phyloP scores from a whole-genome alignment of 495 filamentous ascomycete genomes.

The Hypoxylon crocopeplum region DNA sequence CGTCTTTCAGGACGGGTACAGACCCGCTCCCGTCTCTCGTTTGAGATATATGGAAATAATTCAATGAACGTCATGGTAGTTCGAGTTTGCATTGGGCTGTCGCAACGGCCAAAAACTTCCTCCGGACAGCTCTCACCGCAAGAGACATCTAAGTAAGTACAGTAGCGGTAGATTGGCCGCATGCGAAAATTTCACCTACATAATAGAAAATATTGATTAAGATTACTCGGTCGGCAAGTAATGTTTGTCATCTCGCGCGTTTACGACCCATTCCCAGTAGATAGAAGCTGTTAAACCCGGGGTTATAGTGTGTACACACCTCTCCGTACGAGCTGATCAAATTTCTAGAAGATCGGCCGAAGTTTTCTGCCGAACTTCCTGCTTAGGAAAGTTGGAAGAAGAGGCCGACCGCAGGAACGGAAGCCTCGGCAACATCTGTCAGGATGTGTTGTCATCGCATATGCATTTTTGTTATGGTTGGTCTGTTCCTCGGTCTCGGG shows the following conservation, averaged over 20 bases:
- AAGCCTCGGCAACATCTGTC: constrained; percentile 26
- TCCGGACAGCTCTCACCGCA: too few relatives aligned
- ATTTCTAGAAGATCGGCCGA: constrained; percentile 35
- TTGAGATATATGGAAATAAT: too few relatives aligned
- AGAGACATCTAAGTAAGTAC: constrained; percentile 1
- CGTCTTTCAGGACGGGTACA: constrained; percentile 6
- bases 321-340: background rate
- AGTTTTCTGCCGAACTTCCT: constrained; percentile 38
- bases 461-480: constrained; percentile 19
- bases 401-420: constrained; percentile 21
- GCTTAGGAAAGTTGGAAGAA: constrained; percentile 25
- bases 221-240: constrained; percentile 3
- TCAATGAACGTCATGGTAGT: too few relatives aligned
- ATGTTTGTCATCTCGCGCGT: background rate
- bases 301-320: constrained; percentile 5
- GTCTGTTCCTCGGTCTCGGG: too few relatives aligned
- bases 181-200: constrained; percentile 1
- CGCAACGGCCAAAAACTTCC: too few relatives aligned
- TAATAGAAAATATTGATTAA: background rate
- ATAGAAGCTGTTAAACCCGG: constrained; percentile 2
- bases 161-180: constrained; percentile 18
- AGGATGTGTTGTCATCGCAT: constrained; percentile 36
- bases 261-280: background rate
- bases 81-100: too few relatives aligned
- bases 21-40: constrained; percentile 15